Evolutionary conservation across 306 rosid genomes (phyloP).

Genomic region (Vigna reflexopilosa): DNA sequence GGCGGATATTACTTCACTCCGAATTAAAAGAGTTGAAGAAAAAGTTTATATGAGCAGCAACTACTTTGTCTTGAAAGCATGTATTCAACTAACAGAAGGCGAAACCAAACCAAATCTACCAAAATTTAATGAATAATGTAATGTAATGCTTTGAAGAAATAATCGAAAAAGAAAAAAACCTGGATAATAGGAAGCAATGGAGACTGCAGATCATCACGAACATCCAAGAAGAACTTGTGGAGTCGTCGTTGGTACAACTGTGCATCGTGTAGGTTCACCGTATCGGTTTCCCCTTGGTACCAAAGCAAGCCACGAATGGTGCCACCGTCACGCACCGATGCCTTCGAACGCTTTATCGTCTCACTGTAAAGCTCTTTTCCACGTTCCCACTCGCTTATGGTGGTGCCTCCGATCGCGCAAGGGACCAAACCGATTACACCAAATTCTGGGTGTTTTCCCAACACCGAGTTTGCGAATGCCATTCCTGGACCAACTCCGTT

Average conservation of each 20-base stretch:
- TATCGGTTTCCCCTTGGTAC: constrained; percentile 89
- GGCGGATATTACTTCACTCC: background rate
- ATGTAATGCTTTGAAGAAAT: background rate
- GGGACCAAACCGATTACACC: constrained; percentile 64
- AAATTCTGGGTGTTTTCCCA: constrained; percentile 19
- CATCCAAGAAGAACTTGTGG: constrained; percentile 59
- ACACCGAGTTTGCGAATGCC: constrained; percentile 47
- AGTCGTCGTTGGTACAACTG: constrained; percentile 50
- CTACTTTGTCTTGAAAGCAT: constrained; percentile 34
- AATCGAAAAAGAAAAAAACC: constrained; percentile 46
- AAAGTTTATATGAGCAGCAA: background rate
- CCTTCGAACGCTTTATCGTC: constrained; percentile 66
- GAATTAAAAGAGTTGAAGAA: constrained; percentile 14
- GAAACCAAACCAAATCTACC: constrained; percentile 39
- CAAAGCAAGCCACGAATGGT: constrained; percentile 63
- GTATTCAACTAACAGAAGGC: constrained; percentile 30
- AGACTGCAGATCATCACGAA: constrained; percentile 66
- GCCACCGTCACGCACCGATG: constrained; percentile 53
- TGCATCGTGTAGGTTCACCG: constrained; percentile 52
- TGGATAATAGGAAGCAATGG: constrained; percentile 83
- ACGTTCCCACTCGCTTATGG: constrained; percentile 54
- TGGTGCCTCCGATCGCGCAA: constrained; percentile 60
- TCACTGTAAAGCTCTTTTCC: constrained; percentile 58
- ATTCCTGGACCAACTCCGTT: constrained; percentile 60
- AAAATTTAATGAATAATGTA: background rate